Base-by-base conservation (phyloP, 108 stramenopile species). In the Cylindrotheca closterium region DNA sequence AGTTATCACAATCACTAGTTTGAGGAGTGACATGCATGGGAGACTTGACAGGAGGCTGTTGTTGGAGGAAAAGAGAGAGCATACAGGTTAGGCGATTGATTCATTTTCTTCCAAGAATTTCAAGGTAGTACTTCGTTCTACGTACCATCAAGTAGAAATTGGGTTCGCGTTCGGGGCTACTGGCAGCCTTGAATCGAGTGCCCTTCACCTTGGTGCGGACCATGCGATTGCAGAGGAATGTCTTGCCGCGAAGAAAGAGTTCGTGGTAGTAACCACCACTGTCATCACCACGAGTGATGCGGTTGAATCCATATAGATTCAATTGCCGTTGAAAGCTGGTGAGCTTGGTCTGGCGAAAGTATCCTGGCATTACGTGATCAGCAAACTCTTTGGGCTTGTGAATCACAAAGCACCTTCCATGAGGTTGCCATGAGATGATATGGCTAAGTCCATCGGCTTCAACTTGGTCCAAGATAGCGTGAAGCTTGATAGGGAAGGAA, bases 251-350 rank as follows among this genome's bases (percentile, higher is more conserved):
- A 17, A 91, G 77, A 52, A 91, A 91, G 37, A 78, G 69, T 55
- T 93, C 79, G 78, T 79, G 78, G 46, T 74, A 79, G 34, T 71
- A 74, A 2, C 56, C 68, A 24, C 64, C 69, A 1, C 58, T 34
- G 48, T 79, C 78, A 19, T 21, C 30, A 12, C 78, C 73, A n/a
- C 59, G 33, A 26, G 79, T 82, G 2, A 87, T 52, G 30, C 85
- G 65, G 23, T 73, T 51, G 65, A 88, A 91, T 18, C 90, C 90
- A 42, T 85, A 91, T 5, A 85, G 55, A 53, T 83, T 81, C 8
- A 88, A 72, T 65, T 95, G 91, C 23, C 94, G 59, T 61, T 95
- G 91, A 61, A 96, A 93, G 58, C 81, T 81, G n/a, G 91, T 83
- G 64, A 86, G 78, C 79, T 90, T 91, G 68, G 55, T 55, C 32